A percentile compares a stretch with the other conserved stretches of the same genome.
Conservation (phyloP, 2,329 filamentous ascomycete genomes). For the Ophiostoma sp. region DNA sequence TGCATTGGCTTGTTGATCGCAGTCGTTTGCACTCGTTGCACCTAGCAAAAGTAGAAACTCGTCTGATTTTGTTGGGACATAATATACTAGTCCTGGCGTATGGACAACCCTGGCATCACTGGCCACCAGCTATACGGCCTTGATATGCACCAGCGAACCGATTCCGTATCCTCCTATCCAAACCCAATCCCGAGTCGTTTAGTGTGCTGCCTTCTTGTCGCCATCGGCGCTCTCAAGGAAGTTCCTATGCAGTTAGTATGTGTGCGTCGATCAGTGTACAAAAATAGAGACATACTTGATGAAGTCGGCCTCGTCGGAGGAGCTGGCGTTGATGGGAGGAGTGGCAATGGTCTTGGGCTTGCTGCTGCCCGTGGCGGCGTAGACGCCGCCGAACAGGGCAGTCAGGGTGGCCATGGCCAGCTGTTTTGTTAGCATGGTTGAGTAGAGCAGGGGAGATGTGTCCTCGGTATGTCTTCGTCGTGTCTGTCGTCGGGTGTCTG, state of each 20-base stretch:
- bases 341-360: constrained; percentile 38
- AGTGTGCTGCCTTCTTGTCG: constrained; percentile 29
- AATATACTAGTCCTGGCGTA: not conserved
- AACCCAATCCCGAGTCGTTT: not conserved
- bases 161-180: not conserved
- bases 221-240: constrained; percentile 43
- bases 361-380: constrained; percentile 43
- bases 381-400: constrained; percentile 46
- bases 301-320: constrained; percentile 58
- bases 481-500: not conserved
- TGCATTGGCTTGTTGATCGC: not conserved
- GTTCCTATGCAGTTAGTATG: constrained; percentile 36
- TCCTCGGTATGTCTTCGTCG: not conserved
- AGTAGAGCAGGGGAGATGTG: not conserved
- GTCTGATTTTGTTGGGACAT: constrained; percentile 3
- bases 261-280: not conserved
- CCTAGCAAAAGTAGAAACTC: not conserved
- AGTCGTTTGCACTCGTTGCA: not conserved
- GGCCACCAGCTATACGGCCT: not conserved
- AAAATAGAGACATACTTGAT: constrained; percentile 50
- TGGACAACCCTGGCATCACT: too few relatives aligned
- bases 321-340: constrained; percentile 57
- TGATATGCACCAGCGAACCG: not conserved
- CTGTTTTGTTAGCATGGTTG: constrained; percentile 32
- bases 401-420: constrained; percentile 54